phyloP scores from a whole-genome alignment of 2,329 filamentous ascomycete genomes.

The Aspergillus chevalieri region DNA sequence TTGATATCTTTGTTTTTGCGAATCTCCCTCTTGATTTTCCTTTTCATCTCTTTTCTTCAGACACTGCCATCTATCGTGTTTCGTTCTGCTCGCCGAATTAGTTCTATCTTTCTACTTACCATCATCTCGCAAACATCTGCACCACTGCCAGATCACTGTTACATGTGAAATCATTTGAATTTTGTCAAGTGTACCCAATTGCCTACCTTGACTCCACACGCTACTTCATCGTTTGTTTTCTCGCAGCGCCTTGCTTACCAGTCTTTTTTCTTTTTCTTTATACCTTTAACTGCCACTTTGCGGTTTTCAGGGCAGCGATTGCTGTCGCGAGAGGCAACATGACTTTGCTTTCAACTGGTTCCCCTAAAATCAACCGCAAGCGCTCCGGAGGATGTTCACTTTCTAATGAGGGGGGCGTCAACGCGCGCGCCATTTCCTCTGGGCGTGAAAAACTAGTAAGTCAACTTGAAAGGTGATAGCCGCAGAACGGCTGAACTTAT shows the following conservation, averaged over 20 bases:
- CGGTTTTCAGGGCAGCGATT: conserved; percentile 1
- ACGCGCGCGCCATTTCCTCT: conserved; percentile 12
- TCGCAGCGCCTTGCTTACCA: neutral
- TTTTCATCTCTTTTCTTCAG: conserved; percentile 13
- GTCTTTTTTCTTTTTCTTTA: neutral
- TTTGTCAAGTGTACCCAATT: conserved; percentile 7
- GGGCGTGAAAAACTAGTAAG: conserved; percentile 24
- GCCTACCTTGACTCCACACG: conserved; percentile 6
- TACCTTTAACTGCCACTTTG: neutral
- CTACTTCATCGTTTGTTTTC: conserved; percentile 9
- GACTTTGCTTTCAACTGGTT: conserved; percentile 21
- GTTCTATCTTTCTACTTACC: conserved; percentile 13
- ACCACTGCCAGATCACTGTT: conserved; percentile 14
- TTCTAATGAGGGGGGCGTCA: conserved; percentile 14
- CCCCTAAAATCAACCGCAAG: conserved; percentile 20
- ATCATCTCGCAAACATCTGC: conserved; percentile 18
- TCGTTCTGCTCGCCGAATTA: conserved; percentile 6
- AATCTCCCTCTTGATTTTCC: conserved; percentile 12
- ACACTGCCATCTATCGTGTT: conserved; percentile 16
- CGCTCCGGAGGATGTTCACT: conserved; percentile 13
- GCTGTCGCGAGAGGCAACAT: conserved; percentile 13
- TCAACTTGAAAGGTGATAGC: neutral
- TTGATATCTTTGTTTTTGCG: conserved; percentile 1
- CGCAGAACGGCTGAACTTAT: neutral
- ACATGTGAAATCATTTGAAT: conserved; percentile 20